phyloP scores from a whole-genome alignment of 805 yeast genomes.

The Spathaspora gorwiae region DNA sequence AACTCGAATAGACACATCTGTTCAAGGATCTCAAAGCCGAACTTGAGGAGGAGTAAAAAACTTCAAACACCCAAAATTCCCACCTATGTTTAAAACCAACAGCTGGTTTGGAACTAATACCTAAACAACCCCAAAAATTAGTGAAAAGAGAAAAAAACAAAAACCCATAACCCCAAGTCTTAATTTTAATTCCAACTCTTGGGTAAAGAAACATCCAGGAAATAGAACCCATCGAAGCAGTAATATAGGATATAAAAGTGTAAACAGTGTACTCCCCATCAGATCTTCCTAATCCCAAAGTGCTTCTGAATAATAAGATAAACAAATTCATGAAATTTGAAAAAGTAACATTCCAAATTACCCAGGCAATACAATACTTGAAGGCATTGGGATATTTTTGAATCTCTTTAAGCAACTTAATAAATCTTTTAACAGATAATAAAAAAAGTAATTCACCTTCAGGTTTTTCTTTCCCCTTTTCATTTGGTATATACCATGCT shows the following conservation, averaged over 20 bases:
- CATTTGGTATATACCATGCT: slow-evolving; percentile 26
- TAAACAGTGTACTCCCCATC: slow-evolving; percentile 38
- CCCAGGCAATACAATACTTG: slow-evolving; percentile 35
- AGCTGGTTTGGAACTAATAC: slow-evolving; percentile 19
- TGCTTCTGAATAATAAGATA: slow-evolving; percentile 33
- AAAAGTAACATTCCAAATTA: slow-evolving; percentile 36
- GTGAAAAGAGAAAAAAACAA: slow-evolving; percentile 24
- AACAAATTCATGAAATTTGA: slow-evolving; percentile 32
- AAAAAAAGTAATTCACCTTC: slow-evolving; percentile 18
- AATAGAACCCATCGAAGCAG: slow-evolving; percentile 32
- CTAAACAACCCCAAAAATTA: slow-evolving; percentile 38
- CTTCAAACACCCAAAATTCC: slow-evolving; percentile 41
- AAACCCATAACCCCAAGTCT: slow-evolving; percentile 33
- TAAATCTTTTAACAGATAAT: slow-evolving; percentile 23
- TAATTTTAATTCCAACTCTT: slow-evolving; percentile 17
- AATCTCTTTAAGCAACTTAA: slow-evolving; percentile 18
- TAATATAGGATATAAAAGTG: slow-evolving; percentile 30
- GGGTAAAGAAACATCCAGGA: slow-evolving; percentile 35
- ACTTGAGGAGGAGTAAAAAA: slow-evolving; percentile 29
- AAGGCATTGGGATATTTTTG: slow-evolving; percentile 30
- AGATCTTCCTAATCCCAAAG: slow-evolving; percentile 33
- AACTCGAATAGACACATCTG: slow-evolving; percentile 31
- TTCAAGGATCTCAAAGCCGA: slow-evolving; percentile 34
- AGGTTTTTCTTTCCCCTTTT: slow-evolving; percentile 22
- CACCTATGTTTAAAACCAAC: slow-evolving; percentile 39